Evolutionary conservation across 208 protist genomes (phyloP), one percentile per base, ranked within the genome.

Genomic region (Acanthamoeba polyphaga): DNA sequence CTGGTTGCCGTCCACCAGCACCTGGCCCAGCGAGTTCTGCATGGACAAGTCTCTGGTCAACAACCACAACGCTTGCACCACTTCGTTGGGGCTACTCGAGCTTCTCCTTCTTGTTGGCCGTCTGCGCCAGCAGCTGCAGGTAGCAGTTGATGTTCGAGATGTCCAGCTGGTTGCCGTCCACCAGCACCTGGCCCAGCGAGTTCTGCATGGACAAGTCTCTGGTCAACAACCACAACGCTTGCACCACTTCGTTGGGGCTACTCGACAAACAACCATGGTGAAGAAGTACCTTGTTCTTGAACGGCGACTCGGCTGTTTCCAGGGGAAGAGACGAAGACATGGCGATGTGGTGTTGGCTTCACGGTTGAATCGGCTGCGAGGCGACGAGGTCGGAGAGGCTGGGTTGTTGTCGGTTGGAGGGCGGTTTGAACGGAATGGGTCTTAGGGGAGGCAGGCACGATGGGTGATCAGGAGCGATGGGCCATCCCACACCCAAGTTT

Each of bases 131-230:
- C 51, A 88, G 51, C 34, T 88, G 80, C 8, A 88, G 51, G 32
- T 88, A 88, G 80, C 80, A 88, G 27, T 88, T 88, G 9, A 88
- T 88, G 53, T 88, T 88, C 32, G 80, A 88, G 9, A 88, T 43
- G 51, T 88, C 80, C 7, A 66, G 51, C 15, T 88, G 29, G 53
- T 88, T 88, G 29, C 80, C 80, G 49, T 88, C 80, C 22, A 88
- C 80, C 29, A 88, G 51, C 1, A 64, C 80, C 22, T 64, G 80
- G n/a, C 80, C 80, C 8, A 88, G 80, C 27, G 80, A 88, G 53
- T 64, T 64, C 80, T 88, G 46, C 22, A 43, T 22, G 17, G 6
- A n/a, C 70, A 19, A 46, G 8, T 51, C 70, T 43, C 38, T 17
- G 2, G 32, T 38, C 64, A 29, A 7, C 64, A 64, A 7, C 58